Evolutionary conservation across 176 grass and related monocot genomes (phyloP), one percentile per base, ranked within the genome.

Genomic region (Phragmites australis): DNA sequence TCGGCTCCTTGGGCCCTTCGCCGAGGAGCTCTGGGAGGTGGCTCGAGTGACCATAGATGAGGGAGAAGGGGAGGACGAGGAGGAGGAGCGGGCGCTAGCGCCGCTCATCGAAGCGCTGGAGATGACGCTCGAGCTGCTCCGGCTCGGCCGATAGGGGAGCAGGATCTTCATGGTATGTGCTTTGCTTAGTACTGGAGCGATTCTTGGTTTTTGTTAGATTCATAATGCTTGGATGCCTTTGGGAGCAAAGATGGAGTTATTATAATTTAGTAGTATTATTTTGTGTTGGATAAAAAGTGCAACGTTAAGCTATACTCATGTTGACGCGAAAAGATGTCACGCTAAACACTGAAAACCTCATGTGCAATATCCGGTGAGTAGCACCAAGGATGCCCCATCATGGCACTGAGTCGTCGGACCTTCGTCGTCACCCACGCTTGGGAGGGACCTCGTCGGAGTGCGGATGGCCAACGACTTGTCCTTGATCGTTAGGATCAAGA

Each of bases 131-230:
- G 78, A 73, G 52, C 83, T 95, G 48, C 83, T 99, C 47, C 70
- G n/a, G 32, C 84, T 77, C 69, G 88, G 90, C 46, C 83, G 60
- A 81, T 84, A 93, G 7, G 88, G 83, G 17, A 98, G 96, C 86
- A 98, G 88, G 90, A 98, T 95, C 15, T 93, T 61, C 69, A 19
- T 91, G 92, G 92, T 97, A 89, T 21, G 80, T 19, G 26, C 15
- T n/a, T 42, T 9, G 10, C 2, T 14, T 49, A 1, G 17, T 3
- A 31, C 50, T 50, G 29, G 10, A 18, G 27, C 6, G 0, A 6
- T 23, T 77, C 6, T 46, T 88, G 18, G 11, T 79, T 51, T 68
- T 8, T 19, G 19, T 30, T 73, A 22, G 23, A 44, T 61, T 65
- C 65, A 10, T 75, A 30, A 25, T 48, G 16, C 48, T 55, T 54